Base-by-base conservation (phyloP, 208 protist species). In the Leishmania aethiopica region DNA sequence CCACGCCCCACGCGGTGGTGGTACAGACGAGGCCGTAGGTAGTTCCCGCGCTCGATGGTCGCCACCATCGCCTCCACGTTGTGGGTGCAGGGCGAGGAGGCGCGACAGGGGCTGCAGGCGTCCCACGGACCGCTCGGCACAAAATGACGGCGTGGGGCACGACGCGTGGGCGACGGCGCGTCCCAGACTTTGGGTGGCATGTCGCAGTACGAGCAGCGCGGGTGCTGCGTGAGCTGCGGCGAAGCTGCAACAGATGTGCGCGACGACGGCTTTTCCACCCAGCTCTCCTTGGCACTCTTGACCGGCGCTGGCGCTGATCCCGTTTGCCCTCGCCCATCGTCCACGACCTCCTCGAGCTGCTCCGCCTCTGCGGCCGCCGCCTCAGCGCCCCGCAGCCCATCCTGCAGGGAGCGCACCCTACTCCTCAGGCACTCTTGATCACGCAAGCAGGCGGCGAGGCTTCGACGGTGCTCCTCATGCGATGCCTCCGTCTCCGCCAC, bases 11-110 rank as follows among this genome's bases (percentile, higher is more conserved):
- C 84, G 17, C 90, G 89, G 57, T 87, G 87, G 49, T 89, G 84
- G 76, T 92, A 96, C 10, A 84, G 78, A 7, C 92, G 88, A 40
- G 94, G 94, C 47, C 88, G 88, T 51, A 93, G 79, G 80, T 87
- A 91, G 81, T 96, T 97, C 22, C 82, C 82, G n/a, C 94, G 86
- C 83, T 93, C 82, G n/a, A 95, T 85, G 13, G 89, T 94, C 7
- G 92, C 91, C 42, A 96, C 79, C 64, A 97, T 86, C n/a, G 92
- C 87, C 19, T 84, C 80, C 1, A 93, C 84, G 86, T 97, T 84
- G 64, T 97, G 94, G 19, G 90, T 80, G 32, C 55, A 55, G 17
- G 83, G 83, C 17, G 83, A 85, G n/a, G 80, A 64, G 25, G 86
- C 81, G 17, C 71, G 78, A 45, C 45, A 67, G 49, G 77, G 62